Evolutionary conservation across 192 early-diverging fungal genomes (phyloP).

Genomic region (Coemansia javaensis): DNA sequence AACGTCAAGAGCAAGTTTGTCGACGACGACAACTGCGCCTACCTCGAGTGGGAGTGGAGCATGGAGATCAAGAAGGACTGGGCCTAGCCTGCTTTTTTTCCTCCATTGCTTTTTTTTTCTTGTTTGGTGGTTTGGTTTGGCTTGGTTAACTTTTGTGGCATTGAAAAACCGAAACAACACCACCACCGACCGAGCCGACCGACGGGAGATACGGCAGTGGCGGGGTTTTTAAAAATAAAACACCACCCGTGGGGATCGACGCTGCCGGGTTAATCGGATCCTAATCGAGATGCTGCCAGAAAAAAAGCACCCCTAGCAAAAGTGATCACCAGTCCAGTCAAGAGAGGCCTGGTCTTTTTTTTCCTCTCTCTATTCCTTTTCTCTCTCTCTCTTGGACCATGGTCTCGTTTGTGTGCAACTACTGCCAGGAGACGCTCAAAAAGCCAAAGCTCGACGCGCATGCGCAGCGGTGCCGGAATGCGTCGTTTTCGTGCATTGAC

Average conservation of each 20-base stretch:
- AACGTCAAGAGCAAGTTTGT: slow-evolving; percentile 86
- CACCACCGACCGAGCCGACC: no score
- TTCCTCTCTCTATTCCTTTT: background rate
- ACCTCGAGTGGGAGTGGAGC: slow-evolving; percentile 80
- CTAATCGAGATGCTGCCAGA: no score
- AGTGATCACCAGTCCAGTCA: no score
- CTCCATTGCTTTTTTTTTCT: slow-evolving; percentile 1
- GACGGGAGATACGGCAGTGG: no score
- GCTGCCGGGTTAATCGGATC: no score
- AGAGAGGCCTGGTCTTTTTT: slow-evolving; percentile 1
- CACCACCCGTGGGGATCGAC: no score
- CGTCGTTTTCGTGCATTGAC: slow-evolving; percentile 90
- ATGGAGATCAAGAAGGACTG: slow-evolving; percentile 92
- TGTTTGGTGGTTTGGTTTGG: no score
- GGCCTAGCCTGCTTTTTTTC: slow-evolving; percentile 34
- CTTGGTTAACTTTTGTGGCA: no score
- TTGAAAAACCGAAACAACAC: no score
- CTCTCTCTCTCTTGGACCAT: no score
- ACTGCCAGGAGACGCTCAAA: slow-evolving; percentile 82
- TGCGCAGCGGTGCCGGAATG: slow-evolving; percentile 69
- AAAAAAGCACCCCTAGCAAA: no score
- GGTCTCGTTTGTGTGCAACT: slow-evolving; percentile 68
- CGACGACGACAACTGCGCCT: slow-evolving; percentile 80
- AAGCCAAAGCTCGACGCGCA: slow-evolving; percentile 90
- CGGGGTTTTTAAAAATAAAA: no score